Conservation (phyloP, 352 stramenopile species). For the Phytophthora quininea region DNA sequence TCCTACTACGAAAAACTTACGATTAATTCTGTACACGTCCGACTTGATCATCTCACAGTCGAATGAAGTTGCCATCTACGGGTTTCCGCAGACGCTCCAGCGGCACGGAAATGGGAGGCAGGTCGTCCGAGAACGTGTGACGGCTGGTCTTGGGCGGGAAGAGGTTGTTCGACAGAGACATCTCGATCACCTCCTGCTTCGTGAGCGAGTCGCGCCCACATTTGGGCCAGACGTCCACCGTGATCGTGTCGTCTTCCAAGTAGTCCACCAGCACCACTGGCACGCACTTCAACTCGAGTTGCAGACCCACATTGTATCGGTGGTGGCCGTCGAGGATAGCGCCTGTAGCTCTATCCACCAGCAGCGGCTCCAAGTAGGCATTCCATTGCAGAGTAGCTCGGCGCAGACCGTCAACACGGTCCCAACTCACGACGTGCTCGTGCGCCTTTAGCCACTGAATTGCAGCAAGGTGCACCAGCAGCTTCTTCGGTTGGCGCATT, state of each 20-base stretch:
- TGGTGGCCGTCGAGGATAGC: slow-evolving; percentile 88
- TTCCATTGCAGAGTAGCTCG: slow-evolving; percentile 79
- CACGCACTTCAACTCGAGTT: slow-evolving; percentile 71
- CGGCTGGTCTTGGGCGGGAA: slow-evolving; percentile 89
- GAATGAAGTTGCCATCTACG: slow-evolving; percentile 40
- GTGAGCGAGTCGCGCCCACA: slow-evolving; percentile 82
- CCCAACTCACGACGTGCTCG: slow-evolving; percentile 86
- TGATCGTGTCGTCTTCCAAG: slow-evolving; percentile 82
- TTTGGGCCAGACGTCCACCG: slow-evolving; percentile 87
- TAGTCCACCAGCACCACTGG: slow-evolving; percentile 86
- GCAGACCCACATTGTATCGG: slow-evolving; percentile 78
- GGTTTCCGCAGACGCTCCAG: slow-evolving; percentile 61
- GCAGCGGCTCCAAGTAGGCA: slow-evolving; percentile 84
- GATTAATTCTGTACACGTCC: background rate
- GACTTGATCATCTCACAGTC: slow-evolving; percentile 29
- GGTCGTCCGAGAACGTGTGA: slow-evolving; percentile 84
- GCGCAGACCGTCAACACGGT: slow-evolving; percentile 81
- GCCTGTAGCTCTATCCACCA: slow-evolving; percentile 74
- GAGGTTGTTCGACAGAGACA: slow-evolving; percentile 82
- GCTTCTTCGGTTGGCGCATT: slow-evolving; percentile 70
- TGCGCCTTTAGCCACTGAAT: slow-evolving; percentile 83
- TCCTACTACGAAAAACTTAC: background rate
- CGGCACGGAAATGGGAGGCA: slow-evolving; percentile 83
- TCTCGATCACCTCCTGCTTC: slow-evolving; percentile 84
- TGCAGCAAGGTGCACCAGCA: slow-evolving; percentile 58